Conservation (phyloP, 2,329 filamentous ascomycete species). For the Sphaerulina populicola region DNA sequence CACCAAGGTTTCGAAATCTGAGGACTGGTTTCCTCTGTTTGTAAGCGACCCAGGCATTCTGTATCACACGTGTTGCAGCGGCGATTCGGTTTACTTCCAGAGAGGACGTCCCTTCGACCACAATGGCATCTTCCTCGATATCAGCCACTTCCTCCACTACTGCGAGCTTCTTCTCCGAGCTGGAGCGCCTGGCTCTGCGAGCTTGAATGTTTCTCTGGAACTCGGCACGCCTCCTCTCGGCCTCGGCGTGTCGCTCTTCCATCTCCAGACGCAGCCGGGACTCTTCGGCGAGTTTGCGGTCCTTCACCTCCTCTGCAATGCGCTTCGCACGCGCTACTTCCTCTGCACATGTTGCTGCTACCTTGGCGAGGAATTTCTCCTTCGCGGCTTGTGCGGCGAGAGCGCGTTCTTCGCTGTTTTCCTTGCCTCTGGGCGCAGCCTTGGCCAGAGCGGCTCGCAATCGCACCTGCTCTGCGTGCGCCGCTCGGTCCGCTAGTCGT, state of each 20-base stretch:
- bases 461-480: conserved; percentile 75
- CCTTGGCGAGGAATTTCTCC: conserved; percentile 72
- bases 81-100: conserved; percentile 45
- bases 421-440: conserved; percentile 52
- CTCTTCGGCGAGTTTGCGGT: conserved; percentile 67
- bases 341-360: conserved; percentile 71
- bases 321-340: conserved; percentile 76
- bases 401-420: conserved; percentile 64
- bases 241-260: conserved; percentile 71
- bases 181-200: conserved; percentile 37
- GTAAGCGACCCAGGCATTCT: conserved; percentile 60
- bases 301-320: conserved; percentile 72
- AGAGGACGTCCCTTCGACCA: conserved; percentile 27
- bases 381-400: conserved; percentile 69
- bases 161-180: conserved; percentile 44
- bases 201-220: conserved; percentile 44
- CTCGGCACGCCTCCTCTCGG: conserved; percentile 57
- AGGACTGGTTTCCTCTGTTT: conserved; percentile 53
- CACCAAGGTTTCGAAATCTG: conserved; percentile 56
- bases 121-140: conserved; percentile 40
- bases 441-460: conserved; percentile 66
- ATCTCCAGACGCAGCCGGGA: conserved; percentile 63
- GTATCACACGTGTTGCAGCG: conserved; percentile 57
- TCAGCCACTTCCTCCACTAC: conserved; percentile 44
- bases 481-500: conserved; percentile 67